These are phyloP conservation scores for Botrytis sinoallii DNA, from an alignment of 2,329 filamentous ascomycete species.

Conservation along the genomic window DNA sequence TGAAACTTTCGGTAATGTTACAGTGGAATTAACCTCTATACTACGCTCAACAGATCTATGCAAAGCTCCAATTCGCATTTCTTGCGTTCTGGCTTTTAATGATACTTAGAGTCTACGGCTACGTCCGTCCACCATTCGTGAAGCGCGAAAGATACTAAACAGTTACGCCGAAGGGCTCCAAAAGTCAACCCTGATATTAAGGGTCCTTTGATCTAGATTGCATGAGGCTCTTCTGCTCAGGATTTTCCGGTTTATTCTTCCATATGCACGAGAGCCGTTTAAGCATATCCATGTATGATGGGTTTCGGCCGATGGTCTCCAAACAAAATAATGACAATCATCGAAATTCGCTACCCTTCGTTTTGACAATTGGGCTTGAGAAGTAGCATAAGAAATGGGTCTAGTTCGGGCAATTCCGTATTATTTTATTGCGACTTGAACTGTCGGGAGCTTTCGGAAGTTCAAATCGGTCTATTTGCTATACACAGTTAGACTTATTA, in stretches of 20 bases:
- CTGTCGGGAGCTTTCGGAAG: slow-evolving; percentile 15
- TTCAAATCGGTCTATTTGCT: not conserved
- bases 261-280: slow-evolving; percentile 11
- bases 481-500: slow-evolving; percentile 4
- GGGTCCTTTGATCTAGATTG: slow-evolving; percentile 18
- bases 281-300: slow-evolving; percentile 3
- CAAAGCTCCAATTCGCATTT: not conserved
- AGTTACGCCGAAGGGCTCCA: not conserved
- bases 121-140: not conserved
- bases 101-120: not conserved
- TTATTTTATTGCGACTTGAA: not conserved
- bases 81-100: not conserved
- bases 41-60: not conserved
- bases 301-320: not conserved
- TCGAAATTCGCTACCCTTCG: not conserved
- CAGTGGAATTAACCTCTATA: not conserved
- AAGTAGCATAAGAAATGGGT: slow-evolving; percentile 15
- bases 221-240: slow-evolving; percentile 17
- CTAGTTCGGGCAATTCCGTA: not conserved
- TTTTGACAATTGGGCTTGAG: not conserved
- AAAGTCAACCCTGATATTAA: slow-evolving; percentile 5
- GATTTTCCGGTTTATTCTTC: slow-evolving; percentile 3
- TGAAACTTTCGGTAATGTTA: not conserved
- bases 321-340: not conserved
- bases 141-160: not conserved